phyloP scores from a whole-genome alignment of 441 rosid species.

The Francoa sonchifolia region DNA sequence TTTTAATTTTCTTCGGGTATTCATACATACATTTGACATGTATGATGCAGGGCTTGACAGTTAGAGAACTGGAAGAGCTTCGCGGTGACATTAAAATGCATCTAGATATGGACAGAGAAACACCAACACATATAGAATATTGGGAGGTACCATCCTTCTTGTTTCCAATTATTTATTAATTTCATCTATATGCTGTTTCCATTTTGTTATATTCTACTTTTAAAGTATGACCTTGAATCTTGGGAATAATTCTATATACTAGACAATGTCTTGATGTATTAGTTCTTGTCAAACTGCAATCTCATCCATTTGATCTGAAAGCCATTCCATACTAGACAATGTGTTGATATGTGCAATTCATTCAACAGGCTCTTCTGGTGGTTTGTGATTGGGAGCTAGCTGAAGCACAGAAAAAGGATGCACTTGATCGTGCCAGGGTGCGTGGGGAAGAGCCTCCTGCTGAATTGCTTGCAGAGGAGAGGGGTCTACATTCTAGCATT shows the following conservation, averaged over 20 bases:
- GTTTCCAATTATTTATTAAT: not conserved
- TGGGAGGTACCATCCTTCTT: constrained; percentile 59
- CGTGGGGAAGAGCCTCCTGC: constrained; percentile 93
- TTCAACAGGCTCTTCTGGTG: constrained; percentile 82
- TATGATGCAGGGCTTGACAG: constrained; percentile 64
- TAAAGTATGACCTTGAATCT: too few relatives aligned
- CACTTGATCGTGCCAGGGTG: constrained; percentile 76
- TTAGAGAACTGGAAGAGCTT: constrained; percentile 86
- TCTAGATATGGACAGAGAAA: constrained; percentile 71
- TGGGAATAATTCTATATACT: too few relatives aligned
- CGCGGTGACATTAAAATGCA: constrained; percentile 89
- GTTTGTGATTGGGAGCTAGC: constrained; percentile 92
- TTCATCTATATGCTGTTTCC: too few relatives aligned
- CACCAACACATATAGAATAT: constrained; percentile 56
- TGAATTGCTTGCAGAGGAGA: constrained; percentile 80
- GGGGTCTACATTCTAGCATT: constrained; percentile 80
- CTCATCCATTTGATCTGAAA: too few relatives aligned
- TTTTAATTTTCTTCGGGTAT: not conserved
- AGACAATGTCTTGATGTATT: constrained; percentile 6
- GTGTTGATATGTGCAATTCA: constrained; percentile 12
- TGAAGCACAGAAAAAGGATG: constrained; percentile 82
- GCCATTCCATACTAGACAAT: too few relatives aligned
- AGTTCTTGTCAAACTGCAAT: too few relatives aligned
- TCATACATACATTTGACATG: constrained; percentile 11
- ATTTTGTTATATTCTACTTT: too few relatives aligned